Evolutionary conservation across 2,329 filamentous ascomycete species (phyloP).

Genomic region (Cladorrhinum sp.): DNA sequence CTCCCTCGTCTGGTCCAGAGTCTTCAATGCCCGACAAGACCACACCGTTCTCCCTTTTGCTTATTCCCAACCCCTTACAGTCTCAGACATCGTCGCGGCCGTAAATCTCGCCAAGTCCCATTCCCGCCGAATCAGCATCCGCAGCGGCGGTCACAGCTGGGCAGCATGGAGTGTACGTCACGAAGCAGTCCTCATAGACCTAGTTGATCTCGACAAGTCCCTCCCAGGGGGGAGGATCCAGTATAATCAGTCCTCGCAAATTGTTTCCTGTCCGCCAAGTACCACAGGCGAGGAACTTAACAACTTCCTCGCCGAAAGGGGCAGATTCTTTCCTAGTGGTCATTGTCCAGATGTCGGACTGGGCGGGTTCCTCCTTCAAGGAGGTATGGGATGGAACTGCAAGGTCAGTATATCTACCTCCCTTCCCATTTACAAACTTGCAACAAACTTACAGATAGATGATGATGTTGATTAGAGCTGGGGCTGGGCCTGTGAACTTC

Average conservation of each 20-base stretch:
- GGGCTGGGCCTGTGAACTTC: slow-evolving; percentile 52
- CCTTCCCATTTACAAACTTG: too few relatives aligned
- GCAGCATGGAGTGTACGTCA: slow-evolving; percentile 46
- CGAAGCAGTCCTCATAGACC: slow-evolving; percentile 41
- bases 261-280: slow-evolving; percentile 44
- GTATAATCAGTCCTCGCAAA: slow-evolving; percentile 37
- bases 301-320: slow-evolving; percentile 33
- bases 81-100: slow-evolving; percentile 36
- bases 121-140: slow-evolving; percentile 39
- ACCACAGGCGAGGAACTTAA: slow-evolving; percentile 47
- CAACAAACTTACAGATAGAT: background rate
- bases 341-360: slow-evolving; percentile 57
- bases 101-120: slow-evolving; percentile 37
- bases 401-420: slow-evolving; percentile 35
- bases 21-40: slow-evolving; percentile 43
- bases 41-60: slow-evolving; percentile 38
- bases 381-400: slow-evolving; percentile 59
- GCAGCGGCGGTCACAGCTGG: slow-evolving; percentile 47
- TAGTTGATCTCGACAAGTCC: slow-evolving; percentile 28
- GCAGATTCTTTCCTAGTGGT: slow-evolving; percentile 49
- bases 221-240: slow-evolving; percentile 29
- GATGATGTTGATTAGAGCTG: slow-evolving; percentile 41
- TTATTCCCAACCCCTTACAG: slow-evolving; percentile 38
- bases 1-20: slow-evolving; percentile 31
- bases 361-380: slow-evolving; percentile 55